Conservation (phyloP, 2,329 filamentous ascomycete species). For the Cryoendolithus antarcticus region DNA sequence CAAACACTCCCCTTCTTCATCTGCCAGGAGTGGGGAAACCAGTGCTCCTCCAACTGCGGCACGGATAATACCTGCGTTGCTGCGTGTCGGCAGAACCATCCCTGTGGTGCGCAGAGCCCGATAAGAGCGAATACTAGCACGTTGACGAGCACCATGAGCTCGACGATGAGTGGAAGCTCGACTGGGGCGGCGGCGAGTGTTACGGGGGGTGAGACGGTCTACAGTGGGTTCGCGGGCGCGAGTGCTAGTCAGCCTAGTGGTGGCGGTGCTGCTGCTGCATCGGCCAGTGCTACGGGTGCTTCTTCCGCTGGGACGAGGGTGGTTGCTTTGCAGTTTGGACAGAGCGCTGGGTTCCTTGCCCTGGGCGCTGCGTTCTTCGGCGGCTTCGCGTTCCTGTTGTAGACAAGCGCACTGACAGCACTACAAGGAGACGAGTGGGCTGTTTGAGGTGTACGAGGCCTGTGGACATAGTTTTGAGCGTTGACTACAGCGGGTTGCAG, state of each 20-base stretch:
- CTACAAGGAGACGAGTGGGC: too few relatives aligned
- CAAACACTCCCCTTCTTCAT: constrained; percentile 67
- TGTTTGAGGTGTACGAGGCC: too few relatives aligned
- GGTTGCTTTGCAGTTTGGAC: constrained; percentile 38
- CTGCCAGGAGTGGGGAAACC: constrained; percentile 58
- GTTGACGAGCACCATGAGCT: constrained; percentile 32
- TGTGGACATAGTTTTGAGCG: too few relatives aligned
- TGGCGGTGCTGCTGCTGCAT: too few relatives aligned
- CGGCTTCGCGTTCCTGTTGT: constrained; percentile 39
- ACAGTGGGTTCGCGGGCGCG: constrained; percentile 32
- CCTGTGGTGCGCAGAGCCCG: constrained; percentile 59
- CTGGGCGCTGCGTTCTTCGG: constrained; percentile 44
- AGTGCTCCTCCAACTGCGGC: constrained; percentile 45
- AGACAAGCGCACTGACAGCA: constrained; percentile 2
- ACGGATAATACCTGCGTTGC: constrained; percentile 45
- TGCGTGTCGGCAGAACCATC: constrained; percentile 52
- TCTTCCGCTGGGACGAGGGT: constrained; percentile 16
- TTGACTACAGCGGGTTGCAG: too few relatives aligned
- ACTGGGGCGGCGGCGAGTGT: constrained; percentile 23
- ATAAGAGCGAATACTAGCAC: constrained; percentile 45
- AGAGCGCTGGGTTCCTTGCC: constrained; percentile 43
- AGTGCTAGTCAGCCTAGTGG: background rate
- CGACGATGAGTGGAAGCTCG: constrained; percentile 22
- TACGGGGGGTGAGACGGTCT: constrained; percentile 25
- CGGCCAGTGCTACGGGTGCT: too few relatives aligned